Evolutionary conservation across 2,329 filamentous ascomycete genomes (phyloP).

Genomic region (Leptographium flavum): DNA sequence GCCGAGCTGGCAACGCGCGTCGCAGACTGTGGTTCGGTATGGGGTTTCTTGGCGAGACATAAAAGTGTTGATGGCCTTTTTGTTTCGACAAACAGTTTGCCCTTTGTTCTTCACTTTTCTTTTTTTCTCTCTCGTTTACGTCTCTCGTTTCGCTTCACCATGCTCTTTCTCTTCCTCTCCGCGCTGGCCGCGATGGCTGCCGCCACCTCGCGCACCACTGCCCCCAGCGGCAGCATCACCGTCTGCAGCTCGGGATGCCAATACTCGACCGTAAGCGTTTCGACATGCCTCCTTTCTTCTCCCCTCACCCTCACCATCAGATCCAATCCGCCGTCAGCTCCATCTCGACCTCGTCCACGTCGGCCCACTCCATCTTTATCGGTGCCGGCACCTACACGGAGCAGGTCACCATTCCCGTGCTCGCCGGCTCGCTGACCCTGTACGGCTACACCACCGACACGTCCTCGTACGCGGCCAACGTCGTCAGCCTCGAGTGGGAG

Average conservation of each 20-base stretch:
- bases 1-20: too few species aligned
- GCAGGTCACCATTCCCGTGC: conserved; percentile 38
- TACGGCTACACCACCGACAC: conserved; percentile 41
- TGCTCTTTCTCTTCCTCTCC: background rate
- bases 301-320: background rate
- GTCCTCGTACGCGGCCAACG: conserved; percentile 37
- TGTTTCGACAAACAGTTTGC: background rate
- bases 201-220: background rate
- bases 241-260: conserved; percentile 6
- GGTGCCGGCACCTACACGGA: conserved; percentile 44
- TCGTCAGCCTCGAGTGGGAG: conserved; percentile 35
- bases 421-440: conserved; percentile 32
- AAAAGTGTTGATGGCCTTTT: background rate
- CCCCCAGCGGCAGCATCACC: conserved; percentile 7
- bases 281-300: background rate
- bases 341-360: conserved; percentile 34
- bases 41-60: too few species aligned
- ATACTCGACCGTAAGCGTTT: background rate
- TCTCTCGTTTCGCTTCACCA: background rate
- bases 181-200: background rate
- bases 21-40: too few species aligned
- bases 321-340: conserved; percentile 44
- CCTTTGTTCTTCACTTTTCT: background rate
- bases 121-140: too few species aligned
- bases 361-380: conserved; percentile 47